Evolutionary conservation across 164 flowering plant species (phyloP), one percentile per base, ranked within the genome.

Genomic region (Tinospora cordifolia): DNA sequence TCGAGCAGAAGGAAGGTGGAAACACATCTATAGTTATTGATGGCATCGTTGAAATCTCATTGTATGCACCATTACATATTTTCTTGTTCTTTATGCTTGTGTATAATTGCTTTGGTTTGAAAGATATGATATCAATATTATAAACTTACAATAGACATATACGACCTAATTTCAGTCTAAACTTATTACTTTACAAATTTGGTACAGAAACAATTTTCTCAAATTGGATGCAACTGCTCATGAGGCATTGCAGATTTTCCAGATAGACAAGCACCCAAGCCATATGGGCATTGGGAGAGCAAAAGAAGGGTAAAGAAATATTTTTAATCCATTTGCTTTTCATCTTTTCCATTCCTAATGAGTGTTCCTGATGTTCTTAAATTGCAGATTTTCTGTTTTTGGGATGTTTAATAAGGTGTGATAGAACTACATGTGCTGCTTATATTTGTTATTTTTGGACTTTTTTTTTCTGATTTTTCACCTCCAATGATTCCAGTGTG

Each of bases 241-340:
- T 72, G 98, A 92, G 72, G 90, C 94, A 65, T 78, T 95, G 77
- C 99, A 92, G 80, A 90, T 95, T 75, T 92, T 92, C 76, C 99
- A 92, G 80, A 79, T 78, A 25, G 99, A 95, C 82, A 95, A 95
- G 75, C 99, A 95, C 78, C 97, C 99, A 62, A 95, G 98, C 79
- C 95, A 89, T 76, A 94, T 94, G 99, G 99, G 99, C 44, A 94
- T 94, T 75, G 99, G 99, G 59, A 87, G 93, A 83, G 85, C 98
- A 70, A 94, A 94, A 83, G 98, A 94, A 88, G 98, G 99, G 99
- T 92, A 82, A 72, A n/a, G 47, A 39, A 44, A 26, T 57, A 49
- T 62, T 62, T 26, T 30, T 36, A 0, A 24, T 34, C 41, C 22
- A 13, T 40, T 25, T 25, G 3, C 54, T 39, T 59, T 44, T 39